phyloP scores from a whole-genome alignment of 495 filamentous ascomycete species.

The Podospora pseudopauciseta region DNA sequence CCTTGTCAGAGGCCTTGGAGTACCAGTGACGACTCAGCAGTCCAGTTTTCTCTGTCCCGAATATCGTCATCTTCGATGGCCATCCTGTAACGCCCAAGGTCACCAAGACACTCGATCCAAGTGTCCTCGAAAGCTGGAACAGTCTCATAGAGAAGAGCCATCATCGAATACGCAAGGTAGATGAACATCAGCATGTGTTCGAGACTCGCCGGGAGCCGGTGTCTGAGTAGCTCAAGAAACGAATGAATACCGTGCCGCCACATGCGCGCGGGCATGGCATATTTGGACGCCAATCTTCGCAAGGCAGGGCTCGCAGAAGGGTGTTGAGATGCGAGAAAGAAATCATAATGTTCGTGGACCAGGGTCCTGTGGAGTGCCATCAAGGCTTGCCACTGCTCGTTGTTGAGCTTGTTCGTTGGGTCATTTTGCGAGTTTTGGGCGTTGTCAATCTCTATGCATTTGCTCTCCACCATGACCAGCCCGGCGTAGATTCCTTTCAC shows the following conservation, averaged over 20 bases:
- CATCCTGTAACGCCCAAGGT: slow-evolving; percentile 64
- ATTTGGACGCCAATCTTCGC: slow-evolving; percentile 59
- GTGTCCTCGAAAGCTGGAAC: slow-evolving; percentile 74
- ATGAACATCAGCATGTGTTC: slow-evolving; percentile 83
- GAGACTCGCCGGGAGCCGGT: slow-evolving; percentile 62
- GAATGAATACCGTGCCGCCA: slow-evolving; percentile 64
- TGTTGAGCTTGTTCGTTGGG: slow-evolving; percentile 44
- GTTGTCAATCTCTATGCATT: slow-evolving; percentile 69
- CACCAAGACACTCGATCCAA: slow-evolving; percentile 88
- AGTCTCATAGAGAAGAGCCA: slow-evolving; percentile 73
- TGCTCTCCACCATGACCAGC: slow-evolving; percentile 73
- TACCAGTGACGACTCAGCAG: slow-evolving; percentile 78
- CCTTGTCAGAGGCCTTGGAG: slow-evolving; percentile 67
- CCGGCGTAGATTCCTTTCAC: slow-evolving; percentile 75
- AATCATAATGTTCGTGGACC: slow-evolving; percentile 73
- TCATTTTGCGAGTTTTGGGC: slow-evolving; percentile 47
- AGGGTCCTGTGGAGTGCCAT: slow-evolving; percentile 68
- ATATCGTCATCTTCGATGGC: slow-evolving; percentile 72
- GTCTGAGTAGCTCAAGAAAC: slow-evolving; percentile 69
- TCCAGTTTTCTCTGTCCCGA: slow-evolving; percentile 74
- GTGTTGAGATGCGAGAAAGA: slow-evolving; percentile 73
- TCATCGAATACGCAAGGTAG: slow-evolving; percentile 76
- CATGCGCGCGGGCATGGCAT: slow-evolving; percentile 78
- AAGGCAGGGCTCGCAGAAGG: slow-evolving; percentile 61
- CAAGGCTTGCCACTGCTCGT: slow-evolving; percentile 68